phyloP scores from a whole-genome alignment of 2,329 filamentous ascomycete genomes.

The Aspergillus tamarii region DNA sequence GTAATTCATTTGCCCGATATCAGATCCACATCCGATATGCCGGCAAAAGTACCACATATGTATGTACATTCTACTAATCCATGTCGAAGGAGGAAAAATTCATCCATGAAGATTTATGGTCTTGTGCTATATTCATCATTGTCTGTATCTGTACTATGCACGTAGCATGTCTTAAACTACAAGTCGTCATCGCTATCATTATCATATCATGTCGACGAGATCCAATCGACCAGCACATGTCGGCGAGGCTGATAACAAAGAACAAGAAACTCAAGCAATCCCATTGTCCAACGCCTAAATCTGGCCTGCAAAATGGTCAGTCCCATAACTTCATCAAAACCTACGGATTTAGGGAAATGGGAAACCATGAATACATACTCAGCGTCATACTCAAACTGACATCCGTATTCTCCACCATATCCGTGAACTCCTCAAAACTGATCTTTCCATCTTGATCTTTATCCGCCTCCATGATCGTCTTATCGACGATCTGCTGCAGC shows the following conservation, averaged over 20 bases:
- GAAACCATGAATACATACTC: conserved; percentile 48
- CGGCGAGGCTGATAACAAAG: conserved; percentile 1
- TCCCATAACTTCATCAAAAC: not conserved
- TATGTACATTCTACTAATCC: not conserved
- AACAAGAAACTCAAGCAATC: not conserved
- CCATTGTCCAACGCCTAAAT: conserved; percentile 13
- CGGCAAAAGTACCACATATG: not conserved
- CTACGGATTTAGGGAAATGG: not conserved
- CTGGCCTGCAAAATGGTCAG: conserved; percentile 22
- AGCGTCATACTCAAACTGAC: conserved; percentile 70
- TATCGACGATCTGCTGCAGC: conserved; percentile 98
- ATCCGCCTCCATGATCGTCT: conserved; percentile 99
- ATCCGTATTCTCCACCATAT: conserved; percentile 96
- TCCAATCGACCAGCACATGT: not conserved
- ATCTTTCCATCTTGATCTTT: conserved; percentile 96
- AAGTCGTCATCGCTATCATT: conserved; percentile 20
- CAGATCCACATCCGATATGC: not conserved
- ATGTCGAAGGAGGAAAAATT: not conserved
- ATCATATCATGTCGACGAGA: conserved; percentile 14
- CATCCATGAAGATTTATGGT: not conserved
- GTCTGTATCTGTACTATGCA: not conserved
- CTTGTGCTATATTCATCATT: not conserved
- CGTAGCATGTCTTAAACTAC: conserved; percentile 13
- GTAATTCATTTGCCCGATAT: not conserved
- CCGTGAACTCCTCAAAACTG: conserved; percentile 97